Base-by-base conservation (phyloP, 2,329 filamentous ascomycete genomes). In the Cytospora paraplurivora region DNA sequence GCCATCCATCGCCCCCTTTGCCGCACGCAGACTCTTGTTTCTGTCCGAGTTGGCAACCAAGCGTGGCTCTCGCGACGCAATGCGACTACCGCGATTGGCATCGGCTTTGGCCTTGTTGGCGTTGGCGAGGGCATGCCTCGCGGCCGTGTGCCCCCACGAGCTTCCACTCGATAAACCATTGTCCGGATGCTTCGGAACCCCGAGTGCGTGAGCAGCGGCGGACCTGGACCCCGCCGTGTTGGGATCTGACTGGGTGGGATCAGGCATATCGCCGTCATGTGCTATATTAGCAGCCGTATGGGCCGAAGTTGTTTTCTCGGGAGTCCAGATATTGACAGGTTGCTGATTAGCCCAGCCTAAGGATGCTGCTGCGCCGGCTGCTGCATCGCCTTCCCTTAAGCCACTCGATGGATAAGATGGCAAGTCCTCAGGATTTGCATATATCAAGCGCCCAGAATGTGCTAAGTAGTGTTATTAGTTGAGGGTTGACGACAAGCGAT, bases 321-420 rank as follows among this genome's bases (percentile, higher is more conserved):
- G 86, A 71, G 85, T 88, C 87, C 88, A 90, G 72, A 81, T 79
- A 73, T 90, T 83, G 57, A 87, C 79, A 3, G 85, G 74, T 69
- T 86, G 85, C 71, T 52, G 47, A 38, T 62, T 64, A 38, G 65
- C 82, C 80, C 91, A 90, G 57, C 91, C 91, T 53, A 94, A 79
- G 58, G 83, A 85, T 49, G 91, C 91, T 60, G 92, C 92, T 62
- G 90, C 86, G 68, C 88, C 85, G 65, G 91, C 91, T 62, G 91
- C 91, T 58, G 82, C 80, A 69, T 77, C 79, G 69, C 83, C 79
- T 52, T 79, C 70, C 60, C 74, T 77, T 63, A 92, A 80, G 44
- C 90, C 89, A 63, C 81, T 74, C 11, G 88, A 87, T 13, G 91
- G 90, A 70, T 83, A 94, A 71, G 88, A 90, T 44, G 91, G 91